These are phyloP conservation scores for Scytalidium lignicola DNA, from an alignment of 2,329 filamentous ascomycete genomes.

Conservation along the genomic window DNA sequence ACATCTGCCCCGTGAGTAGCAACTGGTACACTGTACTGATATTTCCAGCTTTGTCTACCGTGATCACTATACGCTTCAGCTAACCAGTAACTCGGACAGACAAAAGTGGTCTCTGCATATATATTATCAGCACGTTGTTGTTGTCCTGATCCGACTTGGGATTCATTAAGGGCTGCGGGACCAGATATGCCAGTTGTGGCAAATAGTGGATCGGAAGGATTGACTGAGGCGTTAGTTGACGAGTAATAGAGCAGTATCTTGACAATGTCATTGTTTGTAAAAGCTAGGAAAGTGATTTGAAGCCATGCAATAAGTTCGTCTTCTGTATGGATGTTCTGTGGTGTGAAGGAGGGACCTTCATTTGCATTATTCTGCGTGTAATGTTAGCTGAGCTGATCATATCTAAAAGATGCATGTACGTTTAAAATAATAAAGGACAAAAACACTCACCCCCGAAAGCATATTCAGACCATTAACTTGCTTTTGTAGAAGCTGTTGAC, in stretches of 20 bases:
- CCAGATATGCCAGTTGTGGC: conserved; percentile 29
- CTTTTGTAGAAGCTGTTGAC: conserved; percentile 22
- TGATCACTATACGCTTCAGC: conserved; percentile 35
- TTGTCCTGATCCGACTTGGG: conserved; percentile 37
- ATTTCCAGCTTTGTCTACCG: conserved; percentile 32
- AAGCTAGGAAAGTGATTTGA: conserved; percentile 32
- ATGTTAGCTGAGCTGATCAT: conserved; percentile 1
- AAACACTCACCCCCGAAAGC: conserved; percentile 12
- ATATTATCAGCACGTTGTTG: conserved; percentile 45
- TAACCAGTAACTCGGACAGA: conserved; percentile 49
- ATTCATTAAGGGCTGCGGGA: conserved; percentile 36
- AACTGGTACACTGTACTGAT: conserved; percentile 37
- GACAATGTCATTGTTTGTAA: conserved; percentile 33
- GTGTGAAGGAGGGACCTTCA: conserved; percentile 41
- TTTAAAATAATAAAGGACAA: too few relatives aligned
- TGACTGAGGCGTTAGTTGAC: conserved; percentile 6
- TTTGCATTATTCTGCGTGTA: conserved; percentile 38
- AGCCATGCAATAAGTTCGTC: conserved; percentile 35
- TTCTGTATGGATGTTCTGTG: conserved; percentile 36
- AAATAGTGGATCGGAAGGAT: conserved; percentile 16
- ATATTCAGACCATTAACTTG: conserved; percentile 25
- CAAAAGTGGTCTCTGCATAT: conserved; percentile 47
- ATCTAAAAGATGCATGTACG: too few relatives aligned
- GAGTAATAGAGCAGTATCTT: conserved; percentile 19
- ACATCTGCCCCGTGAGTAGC: conserved; percentile 30